Conservation (phyloP, 2,329 filamentous ascomycete species). For the Cordyceps tenuipes region DNA sequence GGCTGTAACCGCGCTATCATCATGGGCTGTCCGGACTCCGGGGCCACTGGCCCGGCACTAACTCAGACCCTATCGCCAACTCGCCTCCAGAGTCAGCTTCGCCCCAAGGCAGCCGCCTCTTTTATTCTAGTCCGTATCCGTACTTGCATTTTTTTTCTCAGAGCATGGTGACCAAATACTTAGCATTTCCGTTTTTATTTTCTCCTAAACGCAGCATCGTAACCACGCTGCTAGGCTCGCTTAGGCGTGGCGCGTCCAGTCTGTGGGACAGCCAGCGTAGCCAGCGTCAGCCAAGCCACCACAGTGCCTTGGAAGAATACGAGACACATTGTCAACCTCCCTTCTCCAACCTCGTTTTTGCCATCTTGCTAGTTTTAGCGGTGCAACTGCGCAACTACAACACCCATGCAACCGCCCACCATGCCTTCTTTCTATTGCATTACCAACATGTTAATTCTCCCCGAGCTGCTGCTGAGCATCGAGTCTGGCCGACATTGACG, state of each 20-base stretch:
- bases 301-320: constrained; percentile 11
- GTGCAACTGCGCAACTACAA: neutral
- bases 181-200: neutral
- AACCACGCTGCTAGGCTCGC: neutral
- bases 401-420: neutral
- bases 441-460: neutral
- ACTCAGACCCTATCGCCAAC: neutral
- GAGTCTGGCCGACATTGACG: neutral
- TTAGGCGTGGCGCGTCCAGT: neutral
- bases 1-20: neutral
- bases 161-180: too few species aligned
- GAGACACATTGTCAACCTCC: neutral
- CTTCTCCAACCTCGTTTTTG: neutral
- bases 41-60: neutral
- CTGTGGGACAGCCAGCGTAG: constrained; percentile 6
- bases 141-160: too few species aligned
- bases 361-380: neutral
- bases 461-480: neutral
- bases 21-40: neutral
- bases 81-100: neutral
- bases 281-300: constrained; percentile 10
- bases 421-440: neutral
- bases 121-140: neutral
- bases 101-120: neutral
- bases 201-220: neutral